Conservation (phyloP, 106 monocot species). For the Phalaenopsis equestris region DNA sequence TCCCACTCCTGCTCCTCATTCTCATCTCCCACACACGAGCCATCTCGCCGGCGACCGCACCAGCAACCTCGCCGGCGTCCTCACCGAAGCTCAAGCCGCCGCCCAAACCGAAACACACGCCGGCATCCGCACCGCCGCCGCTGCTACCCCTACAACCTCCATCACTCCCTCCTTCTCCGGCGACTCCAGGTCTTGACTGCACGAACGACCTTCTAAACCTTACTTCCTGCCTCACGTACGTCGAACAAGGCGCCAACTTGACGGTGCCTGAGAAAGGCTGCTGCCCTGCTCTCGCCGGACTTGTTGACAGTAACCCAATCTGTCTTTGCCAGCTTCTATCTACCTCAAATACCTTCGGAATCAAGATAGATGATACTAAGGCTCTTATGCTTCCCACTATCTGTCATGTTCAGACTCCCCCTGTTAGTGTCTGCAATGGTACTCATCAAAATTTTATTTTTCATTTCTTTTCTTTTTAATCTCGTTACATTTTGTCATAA, state of each 20-base stretch:
- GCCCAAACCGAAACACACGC: too few relatives aligned
- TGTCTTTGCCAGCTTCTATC: conserved; percentile 45
- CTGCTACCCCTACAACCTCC: background rate
- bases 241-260: conserved; percentile 32
- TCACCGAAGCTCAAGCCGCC: background rate
- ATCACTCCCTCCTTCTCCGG: conserved; percentile 3
- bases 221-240: conserved; percentile 39
- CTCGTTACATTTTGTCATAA: background rate
- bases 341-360: conserved; percentile 17
- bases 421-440: conserved; percentile 37
- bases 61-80: background rate
- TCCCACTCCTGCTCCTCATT: background rate
- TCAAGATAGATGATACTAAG: conserved; percentile 28
- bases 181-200: conserved; percentile 13
- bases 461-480: background rate
- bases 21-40: background rate
- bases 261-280: conserved; percentile 47
- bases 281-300: conserved; percentile 26
- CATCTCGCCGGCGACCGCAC: background rate
- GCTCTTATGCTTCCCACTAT: conserved; percentile 40
- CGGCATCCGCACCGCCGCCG: background rate
- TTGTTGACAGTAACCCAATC: conserved; percentile 16
- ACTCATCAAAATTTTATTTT: background rate
- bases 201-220: conserved; percentile 16
- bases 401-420: conserved; percentile 29